Evolutionary conservation across 306 rosid genomes (phyloP).

Genomic region (Inga laurina): DNA sequence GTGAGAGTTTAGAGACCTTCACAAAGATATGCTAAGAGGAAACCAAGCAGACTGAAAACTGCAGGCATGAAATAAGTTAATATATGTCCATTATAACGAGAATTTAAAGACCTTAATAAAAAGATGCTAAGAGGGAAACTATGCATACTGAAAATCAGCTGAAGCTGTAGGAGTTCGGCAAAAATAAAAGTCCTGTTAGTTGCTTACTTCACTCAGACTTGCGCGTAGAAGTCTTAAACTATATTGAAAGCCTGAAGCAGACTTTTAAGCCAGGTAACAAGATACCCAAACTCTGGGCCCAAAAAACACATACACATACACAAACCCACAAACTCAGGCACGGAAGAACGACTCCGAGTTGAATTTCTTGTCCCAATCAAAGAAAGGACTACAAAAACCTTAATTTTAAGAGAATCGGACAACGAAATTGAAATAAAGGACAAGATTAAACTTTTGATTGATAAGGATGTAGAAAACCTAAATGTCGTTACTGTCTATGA

Average conservation of each 20-base stretch:
- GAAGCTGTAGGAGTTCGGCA: background rate
- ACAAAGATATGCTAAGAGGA: background rate
- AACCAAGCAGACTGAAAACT: background rate
- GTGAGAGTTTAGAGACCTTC: background rate
- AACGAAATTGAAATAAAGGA: background rate
- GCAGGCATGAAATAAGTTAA: background rate
- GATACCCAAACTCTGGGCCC: background rate
- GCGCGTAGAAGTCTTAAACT: background rate
- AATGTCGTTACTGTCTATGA: background rate
- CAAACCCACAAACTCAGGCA: background rate
- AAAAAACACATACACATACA: background rate
- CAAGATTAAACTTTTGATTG: background rate
- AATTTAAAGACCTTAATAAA: background rate
- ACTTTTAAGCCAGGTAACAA: background rate
- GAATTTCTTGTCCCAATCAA: background rate
- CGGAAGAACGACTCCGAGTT: background rate
- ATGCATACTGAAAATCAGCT: background rate
- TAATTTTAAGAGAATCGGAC: background rate
- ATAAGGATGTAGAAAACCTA: background rate
- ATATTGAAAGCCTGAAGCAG: background rate
- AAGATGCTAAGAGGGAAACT: background rate
- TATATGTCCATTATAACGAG: background rate
- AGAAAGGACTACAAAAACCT: background rate
- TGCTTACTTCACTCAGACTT: background rate
- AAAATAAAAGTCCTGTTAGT: background rate